These are phyloP conservation scores for Termitomyces sp. DNA, from an alignment of 768 basidiomycete genomes.

Conservation along the genomic window DNA sequence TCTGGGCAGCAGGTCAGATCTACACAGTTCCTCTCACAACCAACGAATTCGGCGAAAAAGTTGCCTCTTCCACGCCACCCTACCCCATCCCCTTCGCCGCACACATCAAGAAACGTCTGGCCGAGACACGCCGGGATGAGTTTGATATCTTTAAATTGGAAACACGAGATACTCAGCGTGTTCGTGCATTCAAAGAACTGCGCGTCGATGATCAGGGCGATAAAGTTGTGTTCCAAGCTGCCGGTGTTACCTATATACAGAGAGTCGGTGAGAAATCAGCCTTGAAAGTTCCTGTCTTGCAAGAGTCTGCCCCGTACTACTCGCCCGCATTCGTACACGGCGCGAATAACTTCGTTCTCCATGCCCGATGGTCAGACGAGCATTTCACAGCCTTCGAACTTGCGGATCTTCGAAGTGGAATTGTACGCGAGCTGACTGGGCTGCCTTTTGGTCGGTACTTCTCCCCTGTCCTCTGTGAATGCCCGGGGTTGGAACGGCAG, in stretches of 20 bases:
- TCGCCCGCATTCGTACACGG: constrained; percentile 62
- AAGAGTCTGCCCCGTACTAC: constrained; percentile 49
- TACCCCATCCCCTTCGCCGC: constrained; percentile 53
- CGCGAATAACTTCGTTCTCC: constrained; percentile 45
- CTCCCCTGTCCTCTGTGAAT: constrained; percentile 49
- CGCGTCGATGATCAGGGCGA: constrained; percentile 48
- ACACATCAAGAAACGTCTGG: constrained; percentile 57
- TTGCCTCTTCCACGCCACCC: constrained; percentile 33
- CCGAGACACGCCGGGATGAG: constrained; percentile 50
- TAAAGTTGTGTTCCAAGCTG: constrained; percentile 61
- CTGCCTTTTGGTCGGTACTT: constrained; percentile 63
- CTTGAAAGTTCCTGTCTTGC: constrained; percentile 40
- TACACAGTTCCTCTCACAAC: constrained; percentile 49
- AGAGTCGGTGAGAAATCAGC: constrained; percentile 26
- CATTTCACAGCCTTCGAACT: constrained; percentile 62
- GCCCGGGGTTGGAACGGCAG: constrained; percentile 32
- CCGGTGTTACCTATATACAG: constrained; percentile 52
- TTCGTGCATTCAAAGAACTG: constrained; percentile 59
- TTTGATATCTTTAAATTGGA: constrained; percentile 49
- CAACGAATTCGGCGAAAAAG: constrained; percentile 50
- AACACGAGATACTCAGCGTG: constrained; percentile 45
- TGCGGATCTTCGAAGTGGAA: constrained; percentile 40
- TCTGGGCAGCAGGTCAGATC: constrained; percentile 74
- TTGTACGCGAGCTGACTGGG: constrained; percentile 44
- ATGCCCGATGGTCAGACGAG: constrained; percentile 64